Conservation (phyloP, 208 protist genomes). For the Leishmania gerbilli region DNA sequence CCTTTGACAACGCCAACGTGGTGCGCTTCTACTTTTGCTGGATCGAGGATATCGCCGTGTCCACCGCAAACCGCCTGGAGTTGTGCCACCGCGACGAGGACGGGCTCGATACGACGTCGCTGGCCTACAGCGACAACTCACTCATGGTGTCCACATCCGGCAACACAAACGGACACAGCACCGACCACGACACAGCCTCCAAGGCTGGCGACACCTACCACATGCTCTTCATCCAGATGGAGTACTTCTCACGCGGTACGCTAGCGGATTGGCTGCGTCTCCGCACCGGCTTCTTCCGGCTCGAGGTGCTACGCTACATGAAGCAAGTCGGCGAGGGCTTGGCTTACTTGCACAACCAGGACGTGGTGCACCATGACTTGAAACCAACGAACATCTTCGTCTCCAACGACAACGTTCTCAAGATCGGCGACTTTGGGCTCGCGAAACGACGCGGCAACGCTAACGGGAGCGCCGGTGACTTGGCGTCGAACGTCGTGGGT, state of each 20-base stretch:
- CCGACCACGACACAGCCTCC: conserved; percentile 3
- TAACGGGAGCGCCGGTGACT: conserved; percentile 12
- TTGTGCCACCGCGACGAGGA: conserved; percentile 54
- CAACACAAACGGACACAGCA: not conserved
- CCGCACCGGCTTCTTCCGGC: conserved; percentile 52
- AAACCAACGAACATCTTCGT: conserved; percentile 91
- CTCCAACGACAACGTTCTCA: conserved; percentile 50
- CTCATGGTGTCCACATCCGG: conserved; percentile 17
- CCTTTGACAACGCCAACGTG: conserved; percentile 78
- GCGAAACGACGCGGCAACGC: conserved; percentile 47
- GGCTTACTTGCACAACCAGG: conserved; percentile 69
- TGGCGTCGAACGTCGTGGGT: conserved; percentile 35
- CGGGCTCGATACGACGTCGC: conserved; percentile 45
- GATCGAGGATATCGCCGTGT: conserved; percentile 65
- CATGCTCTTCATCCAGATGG: conserved; percentile 90
- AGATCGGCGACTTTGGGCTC: conserved; percentile 89
- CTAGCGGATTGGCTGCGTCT: conserved; percentile 64
- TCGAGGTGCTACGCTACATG: conserved; percentile 68
- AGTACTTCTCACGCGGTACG: conserved; percentile 80
- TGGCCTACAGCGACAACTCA: conserved; percentile 20
- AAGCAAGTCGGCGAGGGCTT: conserved; percentile 69
- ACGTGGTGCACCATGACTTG: conserved; percentile 82
- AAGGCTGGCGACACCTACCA: conserved; percentile 32
- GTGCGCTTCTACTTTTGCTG: conserved; percentile 90
- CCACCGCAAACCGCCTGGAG: conserved; percentile 46